phyloP scores from a whole-genome alignment of 257 asterid genomes.

The Rehmannia glutinosa region DNA sequence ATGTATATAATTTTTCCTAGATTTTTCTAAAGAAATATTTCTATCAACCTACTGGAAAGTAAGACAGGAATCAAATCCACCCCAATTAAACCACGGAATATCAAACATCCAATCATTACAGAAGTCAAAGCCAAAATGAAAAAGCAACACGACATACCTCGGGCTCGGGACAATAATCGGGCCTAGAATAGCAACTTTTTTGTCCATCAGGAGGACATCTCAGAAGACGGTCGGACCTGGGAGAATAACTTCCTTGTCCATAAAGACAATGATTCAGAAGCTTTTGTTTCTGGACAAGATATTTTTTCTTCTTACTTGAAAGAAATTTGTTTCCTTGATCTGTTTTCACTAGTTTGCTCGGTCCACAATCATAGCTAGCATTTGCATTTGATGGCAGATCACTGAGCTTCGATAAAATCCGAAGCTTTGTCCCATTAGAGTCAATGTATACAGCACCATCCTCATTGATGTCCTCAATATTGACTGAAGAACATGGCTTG shows the following conservation, averaged over 20 bases:
- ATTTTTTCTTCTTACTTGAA: slow-evolving; percentile 42
- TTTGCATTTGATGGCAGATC: slow-evolving; percentile 31
- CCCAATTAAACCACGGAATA: too few relatives aligned
- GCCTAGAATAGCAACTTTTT: slow-evolving; percentile 20
- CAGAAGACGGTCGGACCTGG: slow-evolving; percentile 19
- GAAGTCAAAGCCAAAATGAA: too few relatives aligned
- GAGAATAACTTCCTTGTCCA: slow-evolving; percentile 32
- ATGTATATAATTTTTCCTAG: neutral
- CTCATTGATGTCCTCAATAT: slow-evolving; percentile 35
- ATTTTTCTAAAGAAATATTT: too few relatives aligned
- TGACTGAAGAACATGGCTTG: slow-evolving; percentile 18
- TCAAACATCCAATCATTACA: too few relatives aligned
- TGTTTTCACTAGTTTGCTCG: slow-evolving; percentile 31
- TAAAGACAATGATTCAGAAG: slow-evolving; percentile 35
- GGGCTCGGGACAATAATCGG: slow-evolving; percentile 14
- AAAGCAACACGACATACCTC: slow-evolving; percentile 42
- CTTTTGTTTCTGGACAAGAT: slow-evolving; percentile 40
- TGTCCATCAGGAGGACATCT: slow-evolving; percentile 27
- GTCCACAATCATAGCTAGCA: slow-evolving; percentile 26
- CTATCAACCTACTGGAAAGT: too few relatives aligned
- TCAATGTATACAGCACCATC: slow-evolving; percentile 77
- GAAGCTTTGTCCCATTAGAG: slow-evolving; percentile 77
- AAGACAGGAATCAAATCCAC: too few relatives aligned
- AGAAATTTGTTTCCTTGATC: slow-evolving; percentile 39
- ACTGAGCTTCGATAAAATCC: slow-evolving; percentile 58